phyloP scores from a whole-genome alignment of 2,329 filamentous ascomycete genomes.

The Nigrospora sphaerica region DNA sequence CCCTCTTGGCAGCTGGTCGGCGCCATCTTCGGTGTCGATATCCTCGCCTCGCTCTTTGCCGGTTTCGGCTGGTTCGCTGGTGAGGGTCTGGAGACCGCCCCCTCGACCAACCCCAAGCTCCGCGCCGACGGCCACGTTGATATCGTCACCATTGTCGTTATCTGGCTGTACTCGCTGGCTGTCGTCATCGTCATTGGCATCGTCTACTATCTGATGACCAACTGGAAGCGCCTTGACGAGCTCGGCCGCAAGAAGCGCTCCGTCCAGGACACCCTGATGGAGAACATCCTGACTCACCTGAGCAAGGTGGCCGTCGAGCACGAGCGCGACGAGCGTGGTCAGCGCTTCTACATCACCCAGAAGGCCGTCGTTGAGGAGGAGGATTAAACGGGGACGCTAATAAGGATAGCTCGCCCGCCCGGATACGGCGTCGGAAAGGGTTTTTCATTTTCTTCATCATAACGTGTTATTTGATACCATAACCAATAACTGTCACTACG shows the following conservation, averaged over 20 bases:
- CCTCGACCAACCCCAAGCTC: slow-evolving; percentile 23
- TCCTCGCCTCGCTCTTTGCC: slow-evolving; percentile 65
- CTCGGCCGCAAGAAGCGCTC: slow-evolving; percentile 43
- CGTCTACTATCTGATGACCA: slow-evolving; percentile 38
- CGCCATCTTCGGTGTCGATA: slow-evolving; percentile 66
- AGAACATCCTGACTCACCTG: slow-evolving; percentile 44
- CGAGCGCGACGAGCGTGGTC: slow-evolving; percentile 36
- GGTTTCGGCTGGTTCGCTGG: slow-evolving; percentile 67
- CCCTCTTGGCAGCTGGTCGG: slow-evolving; percentile 68
- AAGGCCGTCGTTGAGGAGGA: slow-evolving; percentile 19
- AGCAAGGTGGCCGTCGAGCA: slow-evolving; percentile 44
- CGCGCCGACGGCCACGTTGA: slow-evolving; percentile 33
- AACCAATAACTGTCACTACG: too few species aligned
- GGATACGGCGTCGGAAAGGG: not conserved
- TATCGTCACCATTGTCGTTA: slow-evolving; percentile 55
- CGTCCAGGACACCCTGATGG: slow-evolving; percentile 42
- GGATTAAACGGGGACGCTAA: slow-evolving; percentile 6
- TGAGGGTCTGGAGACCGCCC: slow-evolving; percentile 22
- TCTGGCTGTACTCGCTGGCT: slow-evolving; percentile 61
- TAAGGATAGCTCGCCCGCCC: not conserved
- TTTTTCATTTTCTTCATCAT: slow-evolving; percentile 3
- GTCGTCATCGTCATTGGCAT: slow-evolving; percentile 58
- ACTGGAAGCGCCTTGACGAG: slow-evolving; percentile 24
- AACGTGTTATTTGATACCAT: slow-evolving; percentile 7
- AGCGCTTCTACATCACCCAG: slow-evolving; percentile 18